phyloP scores from a whole-genome alignment of 306 rosid genomes.

The Betula pendula region DNA sequence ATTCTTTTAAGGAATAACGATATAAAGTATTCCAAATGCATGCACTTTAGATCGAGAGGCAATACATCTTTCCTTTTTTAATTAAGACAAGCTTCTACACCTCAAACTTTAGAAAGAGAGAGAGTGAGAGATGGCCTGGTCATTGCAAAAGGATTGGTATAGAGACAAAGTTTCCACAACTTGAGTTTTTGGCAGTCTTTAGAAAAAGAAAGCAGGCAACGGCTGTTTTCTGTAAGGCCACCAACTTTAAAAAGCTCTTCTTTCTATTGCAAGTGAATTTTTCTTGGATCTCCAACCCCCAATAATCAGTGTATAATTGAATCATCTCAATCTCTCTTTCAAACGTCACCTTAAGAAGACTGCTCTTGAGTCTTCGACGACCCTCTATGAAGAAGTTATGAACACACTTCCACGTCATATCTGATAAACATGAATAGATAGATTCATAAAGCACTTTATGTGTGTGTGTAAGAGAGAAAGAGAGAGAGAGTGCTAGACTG shows the following conservation, averaged over 20 bases:
- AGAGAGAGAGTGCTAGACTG: too few relatives aligned
- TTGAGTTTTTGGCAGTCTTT: conserved; percentile 76
- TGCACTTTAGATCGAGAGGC: conserved; percentile 48
- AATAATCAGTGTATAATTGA: conserved; percentile 38
- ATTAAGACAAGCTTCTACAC: conserved; percentile 36
- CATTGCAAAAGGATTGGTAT: conserved; percentile 40
- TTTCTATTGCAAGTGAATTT: conserved; percentile 37
- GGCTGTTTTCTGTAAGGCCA: conserved; percentile 36
- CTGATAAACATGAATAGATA: neutral
- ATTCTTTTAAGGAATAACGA: conserved; percentile 68
- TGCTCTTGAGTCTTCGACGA: too few relatives aligned
- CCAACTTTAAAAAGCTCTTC: conserved; percentile 42
- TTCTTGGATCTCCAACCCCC: conserved; percentile 57
- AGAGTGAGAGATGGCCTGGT: conserved; percentile 36
- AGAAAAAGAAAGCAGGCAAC: conserved; percentile 46
- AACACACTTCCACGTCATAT: neutral
- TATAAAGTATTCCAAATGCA: conserved; percentile 53
- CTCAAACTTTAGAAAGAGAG: conserved; percentile 29
- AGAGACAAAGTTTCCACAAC: conserved; percentile 88
- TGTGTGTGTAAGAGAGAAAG: neutral
- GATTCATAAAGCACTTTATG: neutral
- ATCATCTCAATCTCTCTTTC: conserved; percentile 18
- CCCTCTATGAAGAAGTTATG: neutral
- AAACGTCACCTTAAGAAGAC: neutral
- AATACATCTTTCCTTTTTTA: conserved; percentile 47